phyloP scores from a whole-genome alignment of 202 grass and related monocot species.

The Brachypodium distachyon region DNA sequence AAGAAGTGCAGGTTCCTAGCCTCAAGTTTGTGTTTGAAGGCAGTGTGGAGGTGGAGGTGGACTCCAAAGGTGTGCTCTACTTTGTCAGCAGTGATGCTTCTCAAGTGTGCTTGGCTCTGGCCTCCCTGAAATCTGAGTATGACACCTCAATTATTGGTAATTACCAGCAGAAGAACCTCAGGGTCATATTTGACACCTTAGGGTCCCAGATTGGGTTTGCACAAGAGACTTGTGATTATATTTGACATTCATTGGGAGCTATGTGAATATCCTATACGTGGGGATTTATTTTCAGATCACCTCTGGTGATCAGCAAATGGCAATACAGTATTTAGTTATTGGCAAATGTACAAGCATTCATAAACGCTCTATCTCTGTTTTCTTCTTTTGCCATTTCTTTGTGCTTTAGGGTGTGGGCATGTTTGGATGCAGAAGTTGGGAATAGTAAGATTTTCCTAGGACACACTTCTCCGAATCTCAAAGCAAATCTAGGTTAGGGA shows the following conservation, averaged over 20 bases:
- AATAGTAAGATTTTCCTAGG: too few species aligned
- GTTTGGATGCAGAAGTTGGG: too few species aligned
- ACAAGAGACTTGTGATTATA: conserved; percentile 54
- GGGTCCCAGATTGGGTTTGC: conserved; percentile 54
- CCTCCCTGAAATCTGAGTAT: conserved; percentile 39
- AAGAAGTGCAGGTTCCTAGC: conserved; percentile 44
- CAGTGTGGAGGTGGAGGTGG: conserved; percentile 43
- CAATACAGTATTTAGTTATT: conserved; percentile 32
- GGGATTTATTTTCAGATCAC: conserved; percentile 36
- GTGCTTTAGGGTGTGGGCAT: too few species aligned
- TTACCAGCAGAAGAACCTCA: conserved; percentile 71
- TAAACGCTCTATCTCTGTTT: neutral
- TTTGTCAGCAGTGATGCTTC: conserved; percentile 38
- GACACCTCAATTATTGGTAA: conserved; percentile 58
- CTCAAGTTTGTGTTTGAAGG: conserved; percentile 42
- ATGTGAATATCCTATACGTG: conserved; percentile 48
- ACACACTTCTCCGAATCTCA: too few species aligned
- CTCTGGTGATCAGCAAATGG: conserved; percentile 40
- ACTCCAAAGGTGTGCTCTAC: conserved; percentile 51
- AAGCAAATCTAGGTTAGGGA: too few species aligned
- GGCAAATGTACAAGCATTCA: conserved; percentile 4
- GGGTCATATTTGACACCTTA: conserved; percentile 45
- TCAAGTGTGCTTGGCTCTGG: conserved; percentile 52
- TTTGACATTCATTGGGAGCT: conserved; percentile 18
- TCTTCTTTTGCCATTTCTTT: neutral